Evolutionary conservation across 2,329 filamentous ascomycete genomes (phyloP).

Genomic region (Cadophora luteo-olivacea): DNA sequence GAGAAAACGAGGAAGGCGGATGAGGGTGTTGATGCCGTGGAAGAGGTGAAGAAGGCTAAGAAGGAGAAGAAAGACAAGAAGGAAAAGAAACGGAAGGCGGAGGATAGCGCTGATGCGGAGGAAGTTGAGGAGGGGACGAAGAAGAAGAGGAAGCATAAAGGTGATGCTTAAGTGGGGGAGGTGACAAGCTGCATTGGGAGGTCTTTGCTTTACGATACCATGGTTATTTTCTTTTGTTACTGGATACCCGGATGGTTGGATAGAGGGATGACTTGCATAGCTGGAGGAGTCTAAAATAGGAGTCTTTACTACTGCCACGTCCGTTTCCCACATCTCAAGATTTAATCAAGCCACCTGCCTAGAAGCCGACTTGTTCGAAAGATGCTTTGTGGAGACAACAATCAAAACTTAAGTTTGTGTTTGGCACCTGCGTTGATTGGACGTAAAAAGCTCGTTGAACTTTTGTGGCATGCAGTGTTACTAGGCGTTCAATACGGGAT

Average conservation of each 20-base stretch:
- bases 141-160: constrained; percentile 25
- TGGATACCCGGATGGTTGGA: background rate
- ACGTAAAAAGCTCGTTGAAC: too few relatives aligned
- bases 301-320: background rate
- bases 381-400: too few relatives aligned
- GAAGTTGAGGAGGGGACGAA: constrained; percentile 15
- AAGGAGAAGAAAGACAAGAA: constrained; percentile 25
- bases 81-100: constrained; percentile 27
- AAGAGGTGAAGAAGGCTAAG: constrained; percentile 25
- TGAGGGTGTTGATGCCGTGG: constrained; percentile 2
- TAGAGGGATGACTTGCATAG: constrained; percentile 1
- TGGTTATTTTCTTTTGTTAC: background rate
- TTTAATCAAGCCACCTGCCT: too few relatives aligned
- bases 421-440: too few relatives aligned
- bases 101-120: constrained; percentile 20
- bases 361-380: too few relatives aligned
- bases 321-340: too few relatives aligned
- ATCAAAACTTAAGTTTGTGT: too few relatives aligned
- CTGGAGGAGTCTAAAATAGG: constrained; percentile 1
- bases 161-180: background rate
- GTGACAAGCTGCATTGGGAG: background rate
- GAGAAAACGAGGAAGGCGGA: constrained; percentile 22
- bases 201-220: constrained; percentile 20
- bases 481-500: too few relatives aligned
- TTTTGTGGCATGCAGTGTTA: too few relatives aligned